Evolutionary conservation across 257 asterid species (phyloP), one percentile per base, ranked within the genome.

Genomic region (Solanum tarapatanum): DNA sequence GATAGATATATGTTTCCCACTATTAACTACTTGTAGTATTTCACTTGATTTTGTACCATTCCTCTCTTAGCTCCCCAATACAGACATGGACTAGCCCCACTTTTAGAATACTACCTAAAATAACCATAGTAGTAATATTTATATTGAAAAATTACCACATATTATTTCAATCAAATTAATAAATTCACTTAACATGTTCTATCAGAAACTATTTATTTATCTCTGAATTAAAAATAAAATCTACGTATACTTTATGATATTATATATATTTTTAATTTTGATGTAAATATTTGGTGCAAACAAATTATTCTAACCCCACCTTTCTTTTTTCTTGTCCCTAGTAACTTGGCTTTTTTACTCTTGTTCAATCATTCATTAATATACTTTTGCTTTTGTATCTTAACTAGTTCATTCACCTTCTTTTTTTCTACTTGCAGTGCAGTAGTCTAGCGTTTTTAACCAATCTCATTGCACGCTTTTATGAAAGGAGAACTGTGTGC

Each of bases 11-110:
- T 72, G 69, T 48, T 74, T 72, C 82, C 84, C 88, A 73, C 74
- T 48, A 86, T 9, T 70, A 70, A 41, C 68, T 70, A 86, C 14
- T 72, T 23, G 74, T 73, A 73, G 84, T 73, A 73, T 86, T 70
- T 75, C 74, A 73, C 88, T 73, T 87, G 92, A 89, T 91, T 76
- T 88, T 87, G 89, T 88, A 87, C 58, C 66, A 43, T 79, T 89
- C 70, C 86, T 88, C 88, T 84, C 70, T 73, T 60, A 85, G 88
- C 88, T 91, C 87, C 93, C 91, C 86, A 87, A 90, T 90, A 86
- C 91, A 89, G 92, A 26, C 89, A 91, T 87, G 87, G 89, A 85
- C 90, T 62, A 62, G 70, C 30, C 32, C 32, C 70, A n/a, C 30
- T 62, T 62, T 10, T 62, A 62, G 70, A 62, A 62, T n/a, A 62